These are phyloP conservation scores for Penicillium egyptiacum DNA, from an alignment of 495 filamentous ascomycete species.

Conservation along the genomic window DNA sequence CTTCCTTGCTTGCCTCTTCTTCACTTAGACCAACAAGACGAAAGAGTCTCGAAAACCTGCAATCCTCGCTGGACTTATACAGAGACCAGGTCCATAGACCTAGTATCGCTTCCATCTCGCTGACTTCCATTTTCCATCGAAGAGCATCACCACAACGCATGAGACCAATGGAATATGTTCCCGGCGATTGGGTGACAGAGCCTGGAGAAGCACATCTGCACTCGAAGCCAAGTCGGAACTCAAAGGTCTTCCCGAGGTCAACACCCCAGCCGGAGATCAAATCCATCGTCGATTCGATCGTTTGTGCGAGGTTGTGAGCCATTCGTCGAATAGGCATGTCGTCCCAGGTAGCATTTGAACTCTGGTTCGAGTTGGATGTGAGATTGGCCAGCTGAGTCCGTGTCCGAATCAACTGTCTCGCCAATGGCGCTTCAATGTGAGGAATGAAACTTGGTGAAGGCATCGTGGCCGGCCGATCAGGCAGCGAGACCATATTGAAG, in stretches of 20 bases:
- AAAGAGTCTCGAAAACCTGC: constrained; percentile 16
- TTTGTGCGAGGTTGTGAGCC: constrained; percentile 28
- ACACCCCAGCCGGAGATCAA: constrained; percentile 31
- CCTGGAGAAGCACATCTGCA: constrained; percentile 16
- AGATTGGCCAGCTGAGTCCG: constrained; percentile 31
- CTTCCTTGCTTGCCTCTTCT: constrained; percentile 20
- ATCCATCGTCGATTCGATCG: constrained; percentile 39
- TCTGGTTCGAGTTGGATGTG: constrained; percentile 18
- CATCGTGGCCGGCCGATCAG: constrained; percentile 1
- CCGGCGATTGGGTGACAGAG: constrained; percentile 1
- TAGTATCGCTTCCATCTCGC: constrained; percentile 37
- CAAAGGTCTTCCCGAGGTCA: constrained; percentile 14
- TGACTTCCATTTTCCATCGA: constrained; percentile 29
- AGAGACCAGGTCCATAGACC: constrained; percentile 41
- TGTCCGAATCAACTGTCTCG: constrained; percentile 25
- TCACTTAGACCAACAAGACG: constrained; percentile 32
- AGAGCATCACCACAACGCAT: constrained; percentile 28
- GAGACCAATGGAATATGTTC: constrained; percentile 23
- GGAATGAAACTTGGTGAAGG: constrained; percentile 11
- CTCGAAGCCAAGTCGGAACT: constrained; percentile 26
- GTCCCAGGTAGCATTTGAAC: constrained; percentile 29
- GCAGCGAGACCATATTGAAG: constrained; percentile 21
- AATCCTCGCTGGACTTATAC: constrained; percentile 23
- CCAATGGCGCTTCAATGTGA: background rate
- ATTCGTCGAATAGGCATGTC: constrained; percentile 33